Base-by-base conservation (phyloP, 78 protist species). In the Speleostelium caveatum region DNA sequence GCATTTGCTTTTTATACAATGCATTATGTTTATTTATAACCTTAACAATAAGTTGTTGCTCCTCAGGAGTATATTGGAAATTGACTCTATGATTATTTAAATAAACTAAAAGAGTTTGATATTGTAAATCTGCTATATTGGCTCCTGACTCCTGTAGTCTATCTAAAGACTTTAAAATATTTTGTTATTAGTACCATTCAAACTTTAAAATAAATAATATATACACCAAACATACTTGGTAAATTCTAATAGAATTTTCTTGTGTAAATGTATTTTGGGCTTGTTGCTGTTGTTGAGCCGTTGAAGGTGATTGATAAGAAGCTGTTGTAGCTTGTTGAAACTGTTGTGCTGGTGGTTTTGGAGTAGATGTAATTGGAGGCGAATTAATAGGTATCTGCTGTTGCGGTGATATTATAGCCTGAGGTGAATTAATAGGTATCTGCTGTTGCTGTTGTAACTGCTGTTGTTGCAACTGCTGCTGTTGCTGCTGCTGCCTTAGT, bases 201-300 rank as follows among this genome's bases (percentile, higher is more conserved):
- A 19, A 63, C 1, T 35, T 4, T 35, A 33, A 32, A 33, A 19
- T n/a, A n/a, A n/a, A n/a, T n/a, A n/a, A n/a, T n/a, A n/a, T n/a
- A n/a, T n/a, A n/a, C n/a, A n/a, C n/a, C n/a, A n/a, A n/a, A n/a
- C n/a, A n/a, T n/a, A n/a, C n/a, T n/a, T n/a, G n/a, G n/a, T n/a
- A n/a, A n/a, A n/a, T 61, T 61, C 45, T n/a, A n/a, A n/a, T n/a
- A n/a, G n/a, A n/a, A n/a, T n/a, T 32, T 61, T 35, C 16, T 63
- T 39, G 32, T 63, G 72, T 36, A 36, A 3, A 12, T 12, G 68
- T 61, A 12, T 35, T 4, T 28, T 28, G 4, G 26, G 4, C 32
- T 19, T 62, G 53, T 45, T 6, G 72, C n/a, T 63, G 72, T 36
- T 30, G 51, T 63, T 63, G 72, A 21, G 72, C 53, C 49, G 72